Conservation (phyloP, 116 monocot species). For the Iris pallida region DNA sequence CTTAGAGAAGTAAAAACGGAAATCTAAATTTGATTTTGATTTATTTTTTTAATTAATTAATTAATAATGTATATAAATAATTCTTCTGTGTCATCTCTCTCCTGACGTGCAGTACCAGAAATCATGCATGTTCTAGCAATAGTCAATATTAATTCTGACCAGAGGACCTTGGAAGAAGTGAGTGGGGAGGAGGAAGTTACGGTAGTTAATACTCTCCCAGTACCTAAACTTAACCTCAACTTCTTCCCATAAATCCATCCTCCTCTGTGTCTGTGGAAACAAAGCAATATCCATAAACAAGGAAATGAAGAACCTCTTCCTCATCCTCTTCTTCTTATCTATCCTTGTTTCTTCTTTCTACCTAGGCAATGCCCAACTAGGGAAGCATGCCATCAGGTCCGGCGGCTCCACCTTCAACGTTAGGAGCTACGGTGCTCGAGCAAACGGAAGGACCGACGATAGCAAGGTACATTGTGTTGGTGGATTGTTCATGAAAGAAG, state of each 20-base stretch:
- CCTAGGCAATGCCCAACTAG: neutral
- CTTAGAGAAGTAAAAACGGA: too few relatives aligned
- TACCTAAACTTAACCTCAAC: neutral
- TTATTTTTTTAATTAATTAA: too few relatives aligned
- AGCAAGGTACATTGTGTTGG: conserved; percentile 21
- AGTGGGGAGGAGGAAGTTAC: conserved; percentile 2
- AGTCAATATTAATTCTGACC: too few relatives aligned
- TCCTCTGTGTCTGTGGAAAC: neutral
- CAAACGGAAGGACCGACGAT: conserved; percentile 17
- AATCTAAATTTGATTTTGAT: too few relatives aligned
- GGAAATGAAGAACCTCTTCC: neutral
- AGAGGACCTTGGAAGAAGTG: neutral
- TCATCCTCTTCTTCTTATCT: neutral
- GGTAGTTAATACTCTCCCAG: conserved; percentile 1
- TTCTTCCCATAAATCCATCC: neutral
- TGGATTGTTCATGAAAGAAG: too few relatives aligned
- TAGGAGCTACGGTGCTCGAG: conserved; percentile 18
- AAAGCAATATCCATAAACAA: neutral
- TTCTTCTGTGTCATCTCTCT: too few relatives aligned
- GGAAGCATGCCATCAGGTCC: neutral
- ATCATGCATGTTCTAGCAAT: too few relatives aligned
- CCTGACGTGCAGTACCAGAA: too few relatives aligned
- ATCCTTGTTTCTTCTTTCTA: neutral
- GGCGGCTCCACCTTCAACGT: conserved; percentile 14
- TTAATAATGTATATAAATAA: too few relatives aligned